phyloP scores from a whole-genome alignment of 73 alveolate species.

The Stentor coeruleus region DNA sequence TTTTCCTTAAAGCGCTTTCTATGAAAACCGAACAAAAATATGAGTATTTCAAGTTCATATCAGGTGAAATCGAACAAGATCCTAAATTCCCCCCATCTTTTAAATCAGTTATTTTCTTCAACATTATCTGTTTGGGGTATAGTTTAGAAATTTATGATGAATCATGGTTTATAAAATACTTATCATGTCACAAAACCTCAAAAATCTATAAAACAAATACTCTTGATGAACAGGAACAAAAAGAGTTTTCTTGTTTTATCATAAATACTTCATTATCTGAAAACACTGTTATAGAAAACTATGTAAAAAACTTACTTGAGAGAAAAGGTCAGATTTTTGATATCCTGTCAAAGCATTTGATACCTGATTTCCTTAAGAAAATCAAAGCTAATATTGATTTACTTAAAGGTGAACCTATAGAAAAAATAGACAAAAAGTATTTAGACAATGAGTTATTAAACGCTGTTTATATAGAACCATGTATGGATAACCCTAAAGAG shows the following conservation, averaged over 20 bases:
- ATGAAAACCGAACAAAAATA: background rate
- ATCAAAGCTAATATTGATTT: slow-evolving; percentile 33
- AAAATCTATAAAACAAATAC: too few relatives aligned
- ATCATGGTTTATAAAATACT: slow-evolving; percentile 38
- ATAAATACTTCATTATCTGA: background rate
- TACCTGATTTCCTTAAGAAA: slow-evolving; percentile 21
- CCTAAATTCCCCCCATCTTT: slow-evolving; percentile 36
- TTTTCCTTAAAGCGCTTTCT: background rate
- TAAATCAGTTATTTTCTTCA: slow-evolving; percentile 19
- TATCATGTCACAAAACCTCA: slow-evolving; percentile 1
- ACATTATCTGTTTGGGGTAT: slow-evolving; percentile 38
- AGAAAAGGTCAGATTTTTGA: slow-evolving; percentile 9
- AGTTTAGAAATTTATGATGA: slow-evolving; percentile 45
- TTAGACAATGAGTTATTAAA: slow-evolving; percentile 29
- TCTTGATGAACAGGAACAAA: background rate
- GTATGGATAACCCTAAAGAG: background rate
- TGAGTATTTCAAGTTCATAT: background rate
- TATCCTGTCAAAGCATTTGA: slow-evolving; percentile 6
- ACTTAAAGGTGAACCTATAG: slow-evolving; percentile 30
- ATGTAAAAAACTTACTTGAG: background rate
- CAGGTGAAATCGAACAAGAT: background rate
- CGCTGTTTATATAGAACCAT: slow-evolving; percentile 28
- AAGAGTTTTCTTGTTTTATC: too few relatives aligned
- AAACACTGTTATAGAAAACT: background rate
- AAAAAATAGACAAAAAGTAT: background rate